These are phyloP conservation scores for Yarrowia sp. DNA, from an alignment of 805 yeast species.

Conservation along the genomic window DNA sequence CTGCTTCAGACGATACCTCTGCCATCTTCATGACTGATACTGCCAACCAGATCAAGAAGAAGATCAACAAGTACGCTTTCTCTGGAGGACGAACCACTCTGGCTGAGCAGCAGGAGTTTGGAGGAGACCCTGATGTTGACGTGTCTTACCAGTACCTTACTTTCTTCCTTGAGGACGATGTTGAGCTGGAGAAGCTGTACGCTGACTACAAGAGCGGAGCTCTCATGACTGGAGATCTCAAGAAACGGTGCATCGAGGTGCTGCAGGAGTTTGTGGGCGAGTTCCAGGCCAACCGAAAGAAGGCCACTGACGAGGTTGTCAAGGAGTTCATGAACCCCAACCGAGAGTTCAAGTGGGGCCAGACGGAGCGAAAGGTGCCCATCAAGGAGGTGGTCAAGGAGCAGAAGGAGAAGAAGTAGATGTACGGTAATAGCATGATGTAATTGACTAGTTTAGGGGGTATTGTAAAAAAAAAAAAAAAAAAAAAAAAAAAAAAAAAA, in stretches of 20 bases:
- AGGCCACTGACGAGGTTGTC: slow-evolving; percentile 60
- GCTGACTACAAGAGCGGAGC: slow-evolving; percentile 75
- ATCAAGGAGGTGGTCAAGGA: slow-evolving; percentile 51
- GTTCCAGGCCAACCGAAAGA: slow-evolving; percentile 76
- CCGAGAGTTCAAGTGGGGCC: slow-evolving; percentile 75
- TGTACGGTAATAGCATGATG: neutral
- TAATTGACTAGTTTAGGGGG: too few relatives aligned
- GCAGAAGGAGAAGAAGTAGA: neutral
- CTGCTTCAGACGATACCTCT: slow-evolving; percentile 85
- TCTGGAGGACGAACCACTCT: slow-evolving; percentile 86
- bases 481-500: too few relatives aligned
- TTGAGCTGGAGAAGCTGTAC: slow-evolving; percentile 58
- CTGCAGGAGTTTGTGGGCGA: slow-evolving; percentile 74
- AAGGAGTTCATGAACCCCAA: slow-evolving; percentile 64
- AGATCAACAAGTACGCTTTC: slow-evolving; percentile 93
- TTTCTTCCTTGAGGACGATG: slow-evolving; percentile 89
- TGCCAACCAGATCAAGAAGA: slow-evolving; percentile 85
- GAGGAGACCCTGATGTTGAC: slow-evolving; percentile 94
- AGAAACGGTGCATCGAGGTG: slow-evolving; percentile 76
- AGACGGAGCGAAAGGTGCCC: slow-evolving; percentile 69
- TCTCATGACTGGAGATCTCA: slow-evolving; percentile 88
- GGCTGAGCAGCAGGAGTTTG: slow-evolving; percentile 86
- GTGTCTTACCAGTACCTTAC: slow-evolving; percentile 91
- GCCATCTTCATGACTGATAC: slow-evolving; percentile 97
- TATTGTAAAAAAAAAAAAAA: too few relatives aligned